Percentiles rank a stretch among this genome's conserved stretches.
Evolutionary conservation across 805 yeast species (phyloP).

Genomic region (Wickerhamomyces pijperi): DNA sequence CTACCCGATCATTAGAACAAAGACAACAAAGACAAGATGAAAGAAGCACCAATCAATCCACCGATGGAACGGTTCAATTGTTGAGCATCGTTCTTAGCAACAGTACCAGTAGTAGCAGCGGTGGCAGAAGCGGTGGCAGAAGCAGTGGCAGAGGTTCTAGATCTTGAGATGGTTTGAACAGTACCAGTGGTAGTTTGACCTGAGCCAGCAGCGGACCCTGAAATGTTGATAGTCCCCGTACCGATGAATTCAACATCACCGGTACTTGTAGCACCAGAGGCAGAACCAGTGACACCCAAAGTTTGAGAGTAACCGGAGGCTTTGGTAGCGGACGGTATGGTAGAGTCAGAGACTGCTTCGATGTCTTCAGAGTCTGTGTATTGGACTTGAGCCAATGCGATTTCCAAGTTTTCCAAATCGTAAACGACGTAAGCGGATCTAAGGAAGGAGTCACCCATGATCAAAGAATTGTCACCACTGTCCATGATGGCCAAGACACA

Average conservation of each 20-base stretch:
- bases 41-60: background rate
- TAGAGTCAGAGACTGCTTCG: conserved; percentile 1
- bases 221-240: conserved; percentile 1
- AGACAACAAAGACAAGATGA: background rate
- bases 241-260: conserved; percentile 5
- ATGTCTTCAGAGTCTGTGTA: background rate
- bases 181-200: background rate
- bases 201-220: no score
- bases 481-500: conserved; percentile 2
- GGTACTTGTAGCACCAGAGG: conserved; percentile 6
- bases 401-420: conserved; percentile 45
- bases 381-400: conserved; percentile 43
- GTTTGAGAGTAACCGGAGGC: conserved; percentile 38
- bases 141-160: background rate
- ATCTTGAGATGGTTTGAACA: background rate
- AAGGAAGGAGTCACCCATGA: conserved; percentile 59
- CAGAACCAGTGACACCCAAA: conserved; percentile 6
- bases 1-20: background rate
- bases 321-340: conserved; percentile 40
- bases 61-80: no score
- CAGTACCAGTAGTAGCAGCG: background rate
- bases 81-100: background rate
- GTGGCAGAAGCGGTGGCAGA: background rate
- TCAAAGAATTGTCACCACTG: conserved; percentile 19
- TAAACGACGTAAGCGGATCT: conserved; percentile 57